These are phyloP conservation scores for Ustilago curta DNA, from an alignment of 1,284 basidiomycete species.

Conservation along the genomic window DNA sequence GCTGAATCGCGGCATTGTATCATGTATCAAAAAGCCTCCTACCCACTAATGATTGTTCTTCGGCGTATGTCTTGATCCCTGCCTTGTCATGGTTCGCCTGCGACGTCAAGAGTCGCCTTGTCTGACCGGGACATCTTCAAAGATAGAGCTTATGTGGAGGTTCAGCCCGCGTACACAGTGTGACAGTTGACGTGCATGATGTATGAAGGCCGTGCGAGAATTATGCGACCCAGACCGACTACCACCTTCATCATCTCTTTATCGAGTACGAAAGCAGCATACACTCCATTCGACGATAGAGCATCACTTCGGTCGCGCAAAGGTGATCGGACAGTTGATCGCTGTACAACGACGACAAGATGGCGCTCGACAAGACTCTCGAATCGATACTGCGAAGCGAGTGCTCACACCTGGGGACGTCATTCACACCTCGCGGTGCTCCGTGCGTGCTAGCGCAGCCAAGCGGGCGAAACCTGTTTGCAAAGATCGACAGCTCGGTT, in stretches of 20 bases:
- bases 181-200: slow-evolving; percentile 9
- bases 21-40: too few species aligned
- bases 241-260: background rate
- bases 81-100: too few species aligned
- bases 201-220: slow-evolving; percentile 1
- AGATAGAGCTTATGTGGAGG: too few species aligned
- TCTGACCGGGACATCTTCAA: too few species aligned
- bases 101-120: too few species aligned
- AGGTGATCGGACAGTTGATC: too few species aligned
- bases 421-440: slow-evolving; percentile 19
- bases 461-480: slow-evolving; percentile 26
- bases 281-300: background rate
- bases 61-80: too few species aligned
- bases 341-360: background rate
- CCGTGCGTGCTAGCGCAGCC: slow-evolving; percentile 30
- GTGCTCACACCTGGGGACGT: slow-evolving; percentile 32
- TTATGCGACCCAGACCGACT: background rate
- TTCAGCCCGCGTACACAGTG: background rate
- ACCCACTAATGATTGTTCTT: too few species aligned
- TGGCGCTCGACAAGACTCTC: slow-evolving; percentile 36
- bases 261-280: background rate
- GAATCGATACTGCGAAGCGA: slow-evolving; percentile 29
- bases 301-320: background rate
- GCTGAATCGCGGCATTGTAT: too few species aligned
- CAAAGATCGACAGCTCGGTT: slow-evolving; percentile 30